Percentiles rank a stretch among this genome's conserved stretches.
These are phyloP conservation scores for Sporormia fimetaria DNA, from an alignment of 495 filamentous ascomycete species.

Conservation along the genomic window DNA sequence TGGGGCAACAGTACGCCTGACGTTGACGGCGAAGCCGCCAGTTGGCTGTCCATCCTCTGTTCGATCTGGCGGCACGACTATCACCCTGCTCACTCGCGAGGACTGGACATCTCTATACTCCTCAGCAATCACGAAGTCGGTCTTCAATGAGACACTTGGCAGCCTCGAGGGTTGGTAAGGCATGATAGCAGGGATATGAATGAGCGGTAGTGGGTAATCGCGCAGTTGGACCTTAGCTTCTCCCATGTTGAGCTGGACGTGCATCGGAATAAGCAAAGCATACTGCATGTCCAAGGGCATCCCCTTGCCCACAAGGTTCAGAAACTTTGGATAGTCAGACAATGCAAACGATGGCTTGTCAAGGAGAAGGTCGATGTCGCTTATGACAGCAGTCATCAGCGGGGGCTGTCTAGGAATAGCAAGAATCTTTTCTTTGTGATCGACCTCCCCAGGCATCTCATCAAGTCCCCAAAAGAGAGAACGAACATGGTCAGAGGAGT, in stretches of 20 bases:
- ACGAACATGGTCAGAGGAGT: conserved; percentile 66
- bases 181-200: conserved; percentile 80
- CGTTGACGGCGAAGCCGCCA: conserved; percentile 61
- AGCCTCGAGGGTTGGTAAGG: conserved; percentile 66
- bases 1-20: conserved; percentile 83
- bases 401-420: conserved; percentile 78
- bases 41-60: conserved; percentile 39
- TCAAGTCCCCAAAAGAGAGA: conserved; percentile 74
- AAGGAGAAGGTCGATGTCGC: conserved; percentile 71
- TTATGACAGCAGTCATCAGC: conserved; percentile 67
- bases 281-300: conserved; percentile 89
- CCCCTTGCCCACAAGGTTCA: conserved; percentile 84
- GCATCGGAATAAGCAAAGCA: conserved; percentile 78
- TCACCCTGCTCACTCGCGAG: conserved; percentile 65
- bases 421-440: conserved; percentile 75
- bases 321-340: conserved; percentile 64
- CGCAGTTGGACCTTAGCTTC: conserved; percentile 74
- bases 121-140: conserved; percentile 94
- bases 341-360: conserved; percentile 91
- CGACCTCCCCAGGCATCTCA: conserved; percentile 64
- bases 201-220: conserved; percentile 84
- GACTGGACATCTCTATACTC: conserved; percentile 73
- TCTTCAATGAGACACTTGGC: conserved; percentile 71
- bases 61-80: conserved; percentile 61
- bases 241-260: conserved; percentile 79